Conservation (phyloP, 805 yeast genomes). For the Candida boidinii region DNA sequence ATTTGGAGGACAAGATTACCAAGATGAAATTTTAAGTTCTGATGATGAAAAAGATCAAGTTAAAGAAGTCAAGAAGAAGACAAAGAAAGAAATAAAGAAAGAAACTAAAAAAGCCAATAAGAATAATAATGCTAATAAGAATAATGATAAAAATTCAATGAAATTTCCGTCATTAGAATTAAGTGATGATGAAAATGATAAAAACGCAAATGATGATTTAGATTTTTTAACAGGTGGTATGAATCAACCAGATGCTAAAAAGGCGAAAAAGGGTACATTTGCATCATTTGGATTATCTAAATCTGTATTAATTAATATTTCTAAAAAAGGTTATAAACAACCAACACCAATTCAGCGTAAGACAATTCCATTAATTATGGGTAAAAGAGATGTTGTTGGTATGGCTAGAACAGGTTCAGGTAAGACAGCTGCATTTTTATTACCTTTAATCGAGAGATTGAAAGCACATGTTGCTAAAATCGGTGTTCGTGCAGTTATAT, state of each 20-base stretch:
- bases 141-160: slow-evolving; percentile 23
- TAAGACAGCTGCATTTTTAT: slow-evolving; percentile 92
- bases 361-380: slow-evolving; percentile 83
- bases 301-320: slow-evolving; percentile 56
- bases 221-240: slow-evolving; percentile 26
- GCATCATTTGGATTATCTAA: slow-evolving; percentile 85
- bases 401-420: slow-evolving; percentile 99
- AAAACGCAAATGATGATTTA: slow-evolving; percentile 17
- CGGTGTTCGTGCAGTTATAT: slow-evolving; percentile 80
- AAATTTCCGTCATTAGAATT: slow-evolving; percentile 21
- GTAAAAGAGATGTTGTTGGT: slow-evolving; percentile 90
- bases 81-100: slow-evolving; percentile 9
- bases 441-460: slow-evolving; percentile 83
- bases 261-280: slow-evolving; percentile 73
- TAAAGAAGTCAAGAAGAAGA: slow-evolving; percentile 25
- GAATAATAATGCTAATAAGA: no score
- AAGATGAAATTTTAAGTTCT: slow-evolving; percentile 44
- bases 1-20: no score
- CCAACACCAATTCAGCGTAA: slow-evolving; percentile 98
- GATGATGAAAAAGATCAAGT: slow-evolving; percentile 38
- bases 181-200: slow-evolving; percentile 36
- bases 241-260: slow-evolving; percentile 32
- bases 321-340: slow-evolving; percentile 80
- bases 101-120: no score
- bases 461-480: slow-evolving; percentile 78